Evolutionary conservation across 371 early-diverging fungal species (phyloP).

Genomic region (Neoconidiobolus thromboides): DNA sequence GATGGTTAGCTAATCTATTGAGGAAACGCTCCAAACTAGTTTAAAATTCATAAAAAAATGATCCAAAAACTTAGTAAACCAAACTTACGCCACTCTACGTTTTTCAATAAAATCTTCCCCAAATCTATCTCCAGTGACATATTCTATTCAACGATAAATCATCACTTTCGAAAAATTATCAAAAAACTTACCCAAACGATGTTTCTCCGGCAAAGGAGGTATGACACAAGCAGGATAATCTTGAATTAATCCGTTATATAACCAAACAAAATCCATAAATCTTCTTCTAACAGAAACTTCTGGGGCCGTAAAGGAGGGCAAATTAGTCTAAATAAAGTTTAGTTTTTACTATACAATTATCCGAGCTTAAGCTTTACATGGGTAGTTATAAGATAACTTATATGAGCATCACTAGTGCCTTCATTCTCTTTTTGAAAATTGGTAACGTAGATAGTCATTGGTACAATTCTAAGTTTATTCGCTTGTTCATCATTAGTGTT

Average conservation of each 20-base stretch:
- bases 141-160: constrained; percentile 30
- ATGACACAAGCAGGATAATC: constrained; percentile 65
- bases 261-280: constrained; percentile 84
- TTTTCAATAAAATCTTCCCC: constrained; percentile 70
- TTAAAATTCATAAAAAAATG: background rate
- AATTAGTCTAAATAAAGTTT: constrained; percentile 22
- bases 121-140: constrained; percentile 87
- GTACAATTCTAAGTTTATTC: constrained; percentile 2
- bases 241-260: constrained; percentile 46
- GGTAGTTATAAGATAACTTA: constrained; percentile 67
- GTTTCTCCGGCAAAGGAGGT: constrained; percentile 82
- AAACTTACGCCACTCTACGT: constrained; percentile 34
- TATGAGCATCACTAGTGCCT: constrained; percentile 47
- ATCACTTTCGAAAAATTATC: background rate
- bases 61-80: background rate
- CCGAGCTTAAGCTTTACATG: constrained; percentile 19
- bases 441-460: constrained; percentile 31
- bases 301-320: constrained; percentile 25
- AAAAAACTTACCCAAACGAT: constrained; percentile 44
- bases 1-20: constrained; percentile 68
- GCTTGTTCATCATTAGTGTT: background rate
- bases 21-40: constrained; percentile 55
- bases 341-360: background rate
- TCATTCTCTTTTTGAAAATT: constrained; percentile 78
- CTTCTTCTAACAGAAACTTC: constrained; percentile 51